Conservation (phyloP, 1,284 basidiomycete species). For the Moniliophthora roreri region DNA sequence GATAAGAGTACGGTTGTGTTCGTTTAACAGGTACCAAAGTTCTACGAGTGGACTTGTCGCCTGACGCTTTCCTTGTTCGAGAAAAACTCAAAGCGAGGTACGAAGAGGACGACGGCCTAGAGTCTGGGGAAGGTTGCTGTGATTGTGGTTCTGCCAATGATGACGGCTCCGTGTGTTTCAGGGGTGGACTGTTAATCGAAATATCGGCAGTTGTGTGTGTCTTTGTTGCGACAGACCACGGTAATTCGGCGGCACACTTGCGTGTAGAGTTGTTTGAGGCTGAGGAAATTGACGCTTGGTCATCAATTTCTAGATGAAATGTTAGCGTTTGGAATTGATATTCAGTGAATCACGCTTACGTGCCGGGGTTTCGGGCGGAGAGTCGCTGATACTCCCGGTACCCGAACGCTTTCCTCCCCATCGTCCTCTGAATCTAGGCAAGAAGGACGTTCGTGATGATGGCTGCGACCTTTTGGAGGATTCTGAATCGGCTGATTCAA, state of each 20-base stretch:
- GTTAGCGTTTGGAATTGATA: background rate
- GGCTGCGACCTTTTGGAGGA: background rate
- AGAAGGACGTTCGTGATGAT: background rate
- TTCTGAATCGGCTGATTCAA: background rate
- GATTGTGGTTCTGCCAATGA: background rate
- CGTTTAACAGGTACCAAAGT: conserved; percentile 2
- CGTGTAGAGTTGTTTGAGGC: conserved; percentile 2
- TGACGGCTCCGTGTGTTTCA: background rate
- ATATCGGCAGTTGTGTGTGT: background rate
- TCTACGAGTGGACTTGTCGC: background rate
- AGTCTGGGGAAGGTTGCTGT: background rate
- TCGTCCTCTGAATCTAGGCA: conserved; percentile 1
- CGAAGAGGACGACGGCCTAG: background rate
- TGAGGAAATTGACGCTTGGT: background rate
- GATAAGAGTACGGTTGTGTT: conserved; percentile 14
- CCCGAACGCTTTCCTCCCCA: background rate
- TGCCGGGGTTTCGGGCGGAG: background rate
- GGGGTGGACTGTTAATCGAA: too few relatives aligned
- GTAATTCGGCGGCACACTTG: conserved; percentile 2
- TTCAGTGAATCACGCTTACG: background rate
- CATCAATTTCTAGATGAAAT: background rate
- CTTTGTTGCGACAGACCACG: conserved; percentile 5
- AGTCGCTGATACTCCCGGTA: background rate
- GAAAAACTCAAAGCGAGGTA: background rate
- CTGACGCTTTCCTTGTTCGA: conserved; percentile 7